phyloP scores from a whole-genome alignment of 495 filamentous ascomycete genomes.

The Trichoderma erinaceum region DNA sequence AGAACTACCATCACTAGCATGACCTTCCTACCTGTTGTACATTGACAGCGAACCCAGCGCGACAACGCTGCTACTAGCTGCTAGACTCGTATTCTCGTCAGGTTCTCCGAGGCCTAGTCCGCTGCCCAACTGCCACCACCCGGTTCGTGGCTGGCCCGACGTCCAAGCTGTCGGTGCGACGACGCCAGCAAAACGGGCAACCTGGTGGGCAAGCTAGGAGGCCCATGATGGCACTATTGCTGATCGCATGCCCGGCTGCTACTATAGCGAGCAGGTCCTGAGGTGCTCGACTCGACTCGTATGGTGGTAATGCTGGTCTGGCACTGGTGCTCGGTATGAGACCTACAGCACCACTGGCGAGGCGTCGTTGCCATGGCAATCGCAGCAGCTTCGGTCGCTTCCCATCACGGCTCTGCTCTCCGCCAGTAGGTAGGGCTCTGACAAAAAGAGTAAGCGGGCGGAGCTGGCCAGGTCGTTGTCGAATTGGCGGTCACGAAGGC shows the following conservation, averaged over 20 bases:
- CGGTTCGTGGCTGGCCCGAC: not conserved
- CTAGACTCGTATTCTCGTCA: too few species aligned
- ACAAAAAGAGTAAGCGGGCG: not conserved
- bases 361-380: conserved; percentile 8
- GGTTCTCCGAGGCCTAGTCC: not conserved
- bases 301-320: too few species aligned
- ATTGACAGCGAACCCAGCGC: not conserved
- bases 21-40: not conserved
- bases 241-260: too few species aligned
- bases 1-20: not conserved
- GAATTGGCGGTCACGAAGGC: conserved; percentile 11
- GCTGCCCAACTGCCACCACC: conserved; percentile 1
- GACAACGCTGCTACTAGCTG: too few species aligned
- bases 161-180: not conserved
- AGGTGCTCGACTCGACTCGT: too few species aligned
- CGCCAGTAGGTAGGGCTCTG: conserved; percentile 4
- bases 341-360: not conserved
- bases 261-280: too few species aligned
- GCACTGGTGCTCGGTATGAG: not conserved
- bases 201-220: not conserved
- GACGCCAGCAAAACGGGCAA: not conserved
- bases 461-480: not conserved
- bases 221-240: too few species aligned
- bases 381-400: not conserved
- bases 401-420: not conserved